Percentiles rank a stretch among this genome's conserved stretches.
phyloP scores from a whole-genome alignment of 139 green algal genomes.

The Medakamo hakoo region DNA sequence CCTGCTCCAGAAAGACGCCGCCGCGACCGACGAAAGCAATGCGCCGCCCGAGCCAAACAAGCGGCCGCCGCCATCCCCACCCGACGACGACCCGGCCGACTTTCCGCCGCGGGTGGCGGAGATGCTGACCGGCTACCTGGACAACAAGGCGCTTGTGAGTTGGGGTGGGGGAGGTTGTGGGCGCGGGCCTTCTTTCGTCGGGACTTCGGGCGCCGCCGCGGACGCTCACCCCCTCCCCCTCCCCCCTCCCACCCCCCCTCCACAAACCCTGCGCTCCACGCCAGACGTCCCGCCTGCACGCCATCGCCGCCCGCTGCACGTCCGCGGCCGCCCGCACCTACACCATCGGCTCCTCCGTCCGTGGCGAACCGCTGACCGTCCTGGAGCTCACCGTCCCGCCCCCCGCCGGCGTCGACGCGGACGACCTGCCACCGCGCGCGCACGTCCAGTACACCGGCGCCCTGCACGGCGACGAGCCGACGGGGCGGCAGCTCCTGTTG shows the following conservation, averaged over 20 bases:
- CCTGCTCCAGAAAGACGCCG: not conserved
- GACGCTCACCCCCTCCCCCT: not conserved
- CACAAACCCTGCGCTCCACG: too few relatives aligned
- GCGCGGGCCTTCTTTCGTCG: too few relatives aligned
- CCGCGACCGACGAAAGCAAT: too few relatives aligned
- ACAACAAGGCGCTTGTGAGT: not conserved
- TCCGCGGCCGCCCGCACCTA: not conserved
- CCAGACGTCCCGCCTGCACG: not conserved
- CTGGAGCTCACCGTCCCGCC: not conserved
- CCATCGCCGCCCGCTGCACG: not conserved
- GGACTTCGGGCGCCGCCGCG: too few relatives aligned
- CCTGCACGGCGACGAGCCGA: conserved; percentile 81
- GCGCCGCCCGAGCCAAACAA: too few relatives aligned
- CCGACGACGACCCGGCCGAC: too few relatives aligned
- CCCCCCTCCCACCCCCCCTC: not conserved
- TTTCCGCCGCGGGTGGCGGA: not conserved
- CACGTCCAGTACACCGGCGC: conserved; percentile 41
- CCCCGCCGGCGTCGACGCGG: not conserved
- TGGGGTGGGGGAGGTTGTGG: not conserved
- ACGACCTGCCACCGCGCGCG: too few relatives aligned
- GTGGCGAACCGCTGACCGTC: not conserved
- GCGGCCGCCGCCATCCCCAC: too few relatives aligned
- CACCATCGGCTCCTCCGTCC: not conserved
- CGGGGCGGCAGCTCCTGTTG: conserved; percentile 52
- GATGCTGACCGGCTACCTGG: not conserved